Evolutionary conservation across 139 green algal species (phyloP).

Genomic region (Chlorella vulgaris): DNA sequence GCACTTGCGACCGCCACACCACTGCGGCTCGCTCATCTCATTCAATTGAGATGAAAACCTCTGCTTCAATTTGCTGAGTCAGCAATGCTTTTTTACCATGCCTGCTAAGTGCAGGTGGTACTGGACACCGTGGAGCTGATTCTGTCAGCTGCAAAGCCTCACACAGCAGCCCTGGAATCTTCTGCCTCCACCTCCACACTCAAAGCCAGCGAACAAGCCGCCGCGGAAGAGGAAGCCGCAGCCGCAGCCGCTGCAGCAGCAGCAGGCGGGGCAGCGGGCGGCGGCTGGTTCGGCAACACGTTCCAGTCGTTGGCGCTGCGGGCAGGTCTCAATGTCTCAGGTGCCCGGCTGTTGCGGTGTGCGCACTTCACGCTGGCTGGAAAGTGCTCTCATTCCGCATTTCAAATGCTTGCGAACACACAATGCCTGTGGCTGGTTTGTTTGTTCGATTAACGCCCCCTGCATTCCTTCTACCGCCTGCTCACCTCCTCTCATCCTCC

Average conservation of each 20-base stretch:
- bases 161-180: not conserved
- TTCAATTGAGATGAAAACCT: too few species aligned
- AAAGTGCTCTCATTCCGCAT: not conserved
- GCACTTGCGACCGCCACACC: not conserved
- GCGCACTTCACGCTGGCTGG: not conserved
- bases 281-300: slow-evolving; percentile 35
- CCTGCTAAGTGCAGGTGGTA: slow-evolving; percentile 37
- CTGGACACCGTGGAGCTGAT: slow-evolving; percentile 64
- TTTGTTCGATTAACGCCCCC: not conserved
- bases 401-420: too few species aligned
- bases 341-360: not conserved
- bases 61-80: too few species aligned
- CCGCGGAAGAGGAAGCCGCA: not conserved
- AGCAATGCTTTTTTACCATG: not conserved
- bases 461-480: not conserved
- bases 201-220: not conserved
- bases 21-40: too few species aligned
- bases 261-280: not conserved
- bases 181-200: not conserved
- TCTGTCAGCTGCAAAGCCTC: slow-evolving; percentile 11
- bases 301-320: slow-evolving; percentile 49
- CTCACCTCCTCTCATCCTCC: too few species aligned
- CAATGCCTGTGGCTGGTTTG: too few species aligned
- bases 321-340: slow-evolving; percentile 48
- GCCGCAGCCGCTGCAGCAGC: not conserved